A percentile compares a stretch with the other conserved stretches of the same genome.
phyloP scores from a whole-genome alignment of 2,329 filamentous ascomycete genomes.

The Hypoxylon sp. region DNA sequence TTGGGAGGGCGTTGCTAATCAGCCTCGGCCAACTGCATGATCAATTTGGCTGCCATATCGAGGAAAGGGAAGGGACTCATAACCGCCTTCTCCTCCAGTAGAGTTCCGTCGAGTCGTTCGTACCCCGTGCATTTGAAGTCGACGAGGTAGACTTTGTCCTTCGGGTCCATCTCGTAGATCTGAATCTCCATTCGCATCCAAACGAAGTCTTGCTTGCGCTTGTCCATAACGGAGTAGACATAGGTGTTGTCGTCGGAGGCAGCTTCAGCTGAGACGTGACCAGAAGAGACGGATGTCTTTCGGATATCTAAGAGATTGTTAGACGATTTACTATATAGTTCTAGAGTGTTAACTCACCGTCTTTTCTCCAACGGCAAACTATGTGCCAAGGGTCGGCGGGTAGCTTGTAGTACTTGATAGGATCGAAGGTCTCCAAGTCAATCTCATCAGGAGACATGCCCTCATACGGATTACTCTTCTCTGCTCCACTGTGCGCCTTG shows the following conservation, averaged over 20 bases:
- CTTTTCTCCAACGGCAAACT: constrained; percentile 87
- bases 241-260: constrained; percentile 61
- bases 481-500: constrained; percentile 10
- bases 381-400: constrained; percentile 97
- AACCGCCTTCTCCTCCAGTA: constrained; percentile 92
- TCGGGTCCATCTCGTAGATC: constrained; percentile 90
- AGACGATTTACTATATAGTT: constrained; percentile 64
- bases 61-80: constrained; percentile 96
- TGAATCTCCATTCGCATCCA: constrained; percentile 97
- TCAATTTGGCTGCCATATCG: constrained; percentile 91
- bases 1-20: constrained; percentile 62
- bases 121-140: constrained; percentile 99
- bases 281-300: constrained; percentile 54
- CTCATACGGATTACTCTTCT: constrained; percentile 51
- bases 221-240: constrained; percentile 60
- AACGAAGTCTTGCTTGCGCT: constrained; percentile 75
- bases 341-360: constrained; percentile 73
- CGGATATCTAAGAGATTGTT: constrained; percentile 57
- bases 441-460: constrained; percentile 52
- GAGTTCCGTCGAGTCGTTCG: constrained; percentile 81
- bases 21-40: constrained; percentile 91
- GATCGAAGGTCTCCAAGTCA: constrained; percentile 62
- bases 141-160: constrained; percentile 85
- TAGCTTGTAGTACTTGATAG: constrained; percentile 79
- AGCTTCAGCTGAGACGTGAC: constrained; percentile 51